Base-by-base conservation (phyloP, 805 yeast genomes). In the Pachysolen tannophilus region DNA sequence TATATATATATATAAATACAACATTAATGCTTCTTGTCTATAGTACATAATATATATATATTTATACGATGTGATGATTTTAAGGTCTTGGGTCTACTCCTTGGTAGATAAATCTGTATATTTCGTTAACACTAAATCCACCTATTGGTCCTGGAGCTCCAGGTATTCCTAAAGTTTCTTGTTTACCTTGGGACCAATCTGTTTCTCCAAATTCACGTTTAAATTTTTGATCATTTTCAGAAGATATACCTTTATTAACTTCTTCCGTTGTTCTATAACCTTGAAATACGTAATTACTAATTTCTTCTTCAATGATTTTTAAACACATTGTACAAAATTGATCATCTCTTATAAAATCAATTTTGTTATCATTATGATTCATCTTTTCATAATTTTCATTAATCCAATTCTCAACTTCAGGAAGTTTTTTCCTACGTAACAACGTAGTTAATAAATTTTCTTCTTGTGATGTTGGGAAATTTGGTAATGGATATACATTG, bases 381-480 rank as follows among this genome's bases (percentile, higher is more conserved):
- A 35, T 40, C 25, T 32, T 28, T 13, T 35, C 39, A 8, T 35
- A 26, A 16, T 33, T 37, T 13, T 56, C 52, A 14, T 66, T 65
- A 6, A 87, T 72, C 97, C 97, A 90, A 31, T 75, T 82, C 34
- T 78, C 83, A 2, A 90, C 94, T 43, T 88, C 97, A 0, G 98
- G 97, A 8, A 84, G 62, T 33, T 81, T 80, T 52, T 88, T 90
- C 53, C 88, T 92, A 39, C 97, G 69, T 40, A 92, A 56, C 40
- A 92, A 62, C 0, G 97, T 87, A 1, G 94, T 82, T 33, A 88
- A 60, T 24, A 92, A 65, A 2, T 86, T 83, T 48, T 83, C 88
- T 43, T 84, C 88, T 29, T 84, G 82, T 1, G 85, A 72, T 0
- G 94, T 75, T 7, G 97, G 97, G 52, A 90, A 92, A 15, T 71